Evolutionary conservation across 495 filamentous ascomycete genomes (phyloP), one percentile per base, ranked within the genome.

Genomic region (Penicillium manginii): DNA sequence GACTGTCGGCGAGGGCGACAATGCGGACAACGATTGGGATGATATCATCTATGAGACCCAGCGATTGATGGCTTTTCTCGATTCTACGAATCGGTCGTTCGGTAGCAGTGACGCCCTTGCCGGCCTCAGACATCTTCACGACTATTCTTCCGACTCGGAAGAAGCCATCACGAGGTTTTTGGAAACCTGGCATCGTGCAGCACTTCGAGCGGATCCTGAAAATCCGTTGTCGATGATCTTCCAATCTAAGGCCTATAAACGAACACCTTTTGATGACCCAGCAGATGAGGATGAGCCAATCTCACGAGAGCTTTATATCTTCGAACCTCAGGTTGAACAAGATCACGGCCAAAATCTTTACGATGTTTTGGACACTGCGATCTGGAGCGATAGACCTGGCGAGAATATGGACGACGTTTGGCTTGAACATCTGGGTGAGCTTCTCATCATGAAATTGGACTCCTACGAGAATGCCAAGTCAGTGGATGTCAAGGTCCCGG

Each of bases 41-140:
- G 81, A 85, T 14, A 76, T 83, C 7, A 69, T 82, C 32, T 61
- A 78, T 55, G 77, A 81, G 59, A 63, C 72, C 37, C 92, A 96
- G 66, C 86, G 93, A 22, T 64, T 97, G n/a, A 84, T 96, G 74
- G 92, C 91, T 19, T 96, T 97, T 64, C 78, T 96, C 32, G 90
- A 96, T 59, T 74, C 70, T 18, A 91, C 92, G 12, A 81, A 87
- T 6, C 86, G 93, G 42, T 83, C 87, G n/a, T 97, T 96, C 70
- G 93, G 89, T 7, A 91, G 88, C 54, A 80, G 80, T 15, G 90
- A 93, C 62, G 73, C 73, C 12, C 68, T 91, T 33, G 73, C 77
- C 22, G 73, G 71, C 43, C 58, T 88, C 18, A 72, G 71, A 42
- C 57, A 68, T 19, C 67, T 87, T 33, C 59, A 64, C 29, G 56